Evolutionary conservation across 495 filamentous ascomycete species (phyloP).

Genomic region (Penicillium angulare): DNA sequence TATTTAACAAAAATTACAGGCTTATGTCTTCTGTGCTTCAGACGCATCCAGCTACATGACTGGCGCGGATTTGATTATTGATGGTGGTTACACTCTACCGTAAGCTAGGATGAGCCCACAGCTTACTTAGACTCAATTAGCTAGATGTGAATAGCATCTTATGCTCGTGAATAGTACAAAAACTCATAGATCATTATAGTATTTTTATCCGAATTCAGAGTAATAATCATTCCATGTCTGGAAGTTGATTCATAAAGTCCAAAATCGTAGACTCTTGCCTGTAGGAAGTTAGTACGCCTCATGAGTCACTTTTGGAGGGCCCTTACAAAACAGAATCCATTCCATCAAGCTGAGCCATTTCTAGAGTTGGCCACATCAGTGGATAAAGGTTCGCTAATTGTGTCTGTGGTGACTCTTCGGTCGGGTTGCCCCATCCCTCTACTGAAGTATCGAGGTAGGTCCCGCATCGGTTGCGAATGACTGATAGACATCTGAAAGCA

Average conservation of each 20-base stretch:
- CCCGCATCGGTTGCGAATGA: constrained; percentile 11
- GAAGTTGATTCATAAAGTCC: constrained; percentile 22
- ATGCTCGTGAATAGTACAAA: too few relatives aligned
- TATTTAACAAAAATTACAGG: constrained; percentile 10
- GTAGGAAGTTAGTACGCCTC: not conserved
- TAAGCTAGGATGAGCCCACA: not conserved
- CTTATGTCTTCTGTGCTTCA: constrained; percentile 32
- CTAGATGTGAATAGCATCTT: too few relatives aligned
- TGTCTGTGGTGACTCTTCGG: constrained; percentile 21
- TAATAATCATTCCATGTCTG: too few relatives aligned
- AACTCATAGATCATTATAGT: too few relatives aligned
- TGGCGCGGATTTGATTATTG: constrained; percentile 32
- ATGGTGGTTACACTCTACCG: constrained; percentile 34
- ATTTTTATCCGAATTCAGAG: too few relatives aligned
- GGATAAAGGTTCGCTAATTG: constrained; percentile 17
- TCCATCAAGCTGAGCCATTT: constrained; percentile 16
- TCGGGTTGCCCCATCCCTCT: constrained; percentile 11
- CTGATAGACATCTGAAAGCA: constrained; percentile 8
- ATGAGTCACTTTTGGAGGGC: not conserved
- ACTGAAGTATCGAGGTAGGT: constrained; percentile 12
- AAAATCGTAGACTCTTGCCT: constrained; percentile 20
- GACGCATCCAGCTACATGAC: constrained; percentile 41
- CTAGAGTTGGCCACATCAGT: constrained; percentile 21
- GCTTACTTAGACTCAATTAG: not conserved
- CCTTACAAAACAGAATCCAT: constrained; percentile 13